phyloP scores from a whole-genome alignment of 768 basidiomycete genomes.

The Hericium rajendrae region DNA sequence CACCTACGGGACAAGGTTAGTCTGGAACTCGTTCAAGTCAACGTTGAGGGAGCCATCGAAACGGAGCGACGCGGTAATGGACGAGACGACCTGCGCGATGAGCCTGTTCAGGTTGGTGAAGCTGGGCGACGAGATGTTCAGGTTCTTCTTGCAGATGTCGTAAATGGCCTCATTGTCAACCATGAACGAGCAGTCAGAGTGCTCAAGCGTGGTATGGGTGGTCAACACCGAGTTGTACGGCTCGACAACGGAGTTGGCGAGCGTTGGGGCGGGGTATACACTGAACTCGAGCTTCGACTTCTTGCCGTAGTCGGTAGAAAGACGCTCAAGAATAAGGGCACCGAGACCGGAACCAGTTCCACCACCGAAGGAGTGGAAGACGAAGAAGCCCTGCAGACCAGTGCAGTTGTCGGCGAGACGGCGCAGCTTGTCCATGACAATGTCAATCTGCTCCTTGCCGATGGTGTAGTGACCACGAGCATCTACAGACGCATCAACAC shows the following conservation, averaged over 20 bases:
- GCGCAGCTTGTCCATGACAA: conserved; percentile 94
- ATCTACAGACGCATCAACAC: conserved; percentile 39
- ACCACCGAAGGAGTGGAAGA: conserved; percentile 99
- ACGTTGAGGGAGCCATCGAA: conserved; percentile 63
- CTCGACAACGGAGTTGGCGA: conserved; percentile 95
- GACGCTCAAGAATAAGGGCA: conserved; percentile 91
- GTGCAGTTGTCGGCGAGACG: conserved; percentile 96
- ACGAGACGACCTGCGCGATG: conserved; percentile 54
- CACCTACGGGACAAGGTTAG: conserved; percentile 50
- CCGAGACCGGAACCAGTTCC: conserved; percentile 99
- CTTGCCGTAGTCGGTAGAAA: conserved; percentile 98
- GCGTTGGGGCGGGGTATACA: conserved; percentile 91
- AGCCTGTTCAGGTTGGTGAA: conserved; percentile 61
- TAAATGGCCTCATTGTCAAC: conserved; percentile 68
- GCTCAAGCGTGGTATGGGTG: conserved; percentile 97
- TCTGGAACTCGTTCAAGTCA: conserved; percentile 65
- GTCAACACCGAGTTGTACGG: conserved; percentile 98
- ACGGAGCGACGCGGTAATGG: conserved; percentile 39
- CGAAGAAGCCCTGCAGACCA: conserved; percentile 98
- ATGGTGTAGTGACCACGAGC: conserved; percentile 99
- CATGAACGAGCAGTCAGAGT: conserved; percentile 99
- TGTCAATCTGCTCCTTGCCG: conserved; percentile 96
- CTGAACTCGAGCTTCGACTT: conserved; percentile 99
- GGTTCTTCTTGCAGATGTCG: conserved; percentile 52
- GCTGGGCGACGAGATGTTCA: conserved; percentile 45